Evolutionary conservation across 2,329 filamentous ascomycete species (phyloP).

Genomic region (Aspergillus sp.): DNA sequence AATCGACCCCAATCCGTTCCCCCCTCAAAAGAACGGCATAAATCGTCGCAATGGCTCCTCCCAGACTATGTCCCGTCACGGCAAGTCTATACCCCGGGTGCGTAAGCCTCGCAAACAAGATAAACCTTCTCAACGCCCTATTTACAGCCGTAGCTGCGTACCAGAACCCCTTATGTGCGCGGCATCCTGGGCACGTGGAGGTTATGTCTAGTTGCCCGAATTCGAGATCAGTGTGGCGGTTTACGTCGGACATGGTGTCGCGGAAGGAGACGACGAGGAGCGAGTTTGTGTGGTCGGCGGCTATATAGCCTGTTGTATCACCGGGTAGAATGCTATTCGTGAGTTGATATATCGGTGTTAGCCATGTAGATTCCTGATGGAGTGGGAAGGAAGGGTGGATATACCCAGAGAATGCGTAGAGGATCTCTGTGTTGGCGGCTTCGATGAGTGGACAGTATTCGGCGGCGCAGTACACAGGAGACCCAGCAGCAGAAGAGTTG

Average conservation of each 20-base stretch:
- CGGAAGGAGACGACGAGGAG: conserved; percentile 37
- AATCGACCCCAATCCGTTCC: conserved; percentile 36
- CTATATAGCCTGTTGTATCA: conserved; percentile 50
- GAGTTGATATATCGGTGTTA: too few relatives aligned
- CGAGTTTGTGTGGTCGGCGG: conserved; percentile 45
- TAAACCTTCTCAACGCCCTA: conserved; percentile 32
- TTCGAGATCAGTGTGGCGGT: conserved; percentile 32
- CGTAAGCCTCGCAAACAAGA: conserved; percentile 37
- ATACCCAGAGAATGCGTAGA: conserved; percentile 48
- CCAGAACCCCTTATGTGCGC: conserved; percentile 46
- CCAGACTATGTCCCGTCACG: conserved; percentile 49
- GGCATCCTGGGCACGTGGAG: conserved; percentile 43
- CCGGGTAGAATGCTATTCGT: conserved; percentile 6
- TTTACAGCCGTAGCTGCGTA: conserved; percentile 38
- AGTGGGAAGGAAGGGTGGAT: background rate
- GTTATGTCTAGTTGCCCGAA: conserved; percentile 25
- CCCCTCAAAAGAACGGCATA: conserved; percentile 44
- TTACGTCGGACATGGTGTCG: conserved; percentile 29
- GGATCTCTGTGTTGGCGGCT: conserved; percentile 40
- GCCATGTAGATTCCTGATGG: too few relatives aligned
- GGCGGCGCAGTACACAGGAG: conserved; percentile 42
- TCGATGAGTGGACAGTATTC: conserved; percentile 48
- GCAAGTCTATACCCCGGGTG: conserved; percentile 44
- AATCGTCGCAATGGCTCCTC: conserved; percentile 49
- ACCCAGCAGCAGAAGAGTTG: conserved; percentile 32